Evolutionary conservation across 169 alveolate species (phyloP), one percentile per base, ranked within the genome.

Genomic region (Plasmodium inui): DNA sequence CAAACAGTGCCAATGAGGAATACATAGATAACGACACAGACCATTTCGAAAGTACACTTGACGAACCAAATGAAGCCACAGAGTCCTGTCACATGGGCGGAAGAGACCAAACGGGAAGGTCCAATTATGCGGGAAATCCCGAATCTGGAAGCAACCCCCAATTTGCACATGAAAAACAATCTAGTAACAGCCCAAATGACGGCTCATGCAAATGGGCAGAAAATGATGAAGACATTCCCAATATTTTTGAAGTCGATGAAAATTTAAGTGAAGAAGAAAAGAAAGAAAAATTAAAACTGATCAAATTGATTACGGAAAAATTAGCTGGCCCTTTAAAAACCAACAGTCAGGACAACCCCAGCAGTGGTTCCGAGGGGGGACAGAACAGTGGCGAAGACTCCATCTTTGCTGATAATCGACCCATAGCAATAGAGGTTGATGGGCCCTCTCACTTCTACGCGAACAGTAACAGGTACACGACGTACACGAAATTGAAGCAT

Each of bases 371-470:
- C 14, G 93, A 39, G 41, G 70, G 67, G 14, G 84, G 26, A 5
- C 30, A 32, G 28, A 46, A 53, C 74, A 79, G 22, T 37, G 80
- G 46, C 1, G 94, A 79, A 61, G 82, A 88, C 32, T 88, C 89
- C 3, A 78, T 88, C 41, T 88, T 88, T n/a, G 98, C 97, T 10
- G 94, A 92, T 67, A 97, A 95, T 79, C 94, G 98, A 30, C 98
- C 98, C 17, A 95, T 95, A 39, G 98, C 98, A 32, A 98, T 98
- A 37, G 99, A 98, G 78, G 99, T 98, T 37, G 99, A 98, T 84
- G 99, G 99, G n/a, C 99, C 99, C 0, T 96, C 98, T 28, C 99
- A 98, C 92, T 98, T 98, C 82, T 98, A 98, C 67, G 98, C 98
- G 32, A 97, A 97, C 94, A 97, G 98, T 79, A 95, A 96, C 14